Evolutionary conservation across 306 rosid genomes (phyloP).

Genomic region (Glycine latifolia): DNA sequence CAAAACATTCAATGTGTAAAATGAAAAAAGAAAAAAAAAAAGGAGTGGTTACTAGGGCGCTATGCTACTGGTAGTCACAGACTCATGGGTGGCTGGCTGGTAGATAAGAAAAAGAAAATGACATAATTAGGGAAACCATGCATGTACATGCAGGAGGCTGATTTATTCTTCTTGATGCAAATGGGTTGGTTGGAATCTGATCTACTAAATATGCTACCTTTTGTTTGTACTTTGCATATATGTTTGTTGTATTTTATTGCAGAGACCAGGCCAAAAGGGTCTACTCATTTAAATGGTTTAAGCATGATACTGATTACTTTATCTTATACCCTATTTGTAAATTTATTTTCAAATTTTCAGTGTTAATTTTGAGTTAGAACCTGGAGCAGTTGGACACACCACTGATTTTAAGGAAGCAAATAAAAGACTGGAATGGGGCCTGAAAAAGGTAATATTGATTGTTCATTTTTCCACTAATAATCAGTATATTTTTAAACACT

Average conservation of each 20-base stretch:
- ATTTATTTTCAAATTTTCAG: conserved; percentile 60
- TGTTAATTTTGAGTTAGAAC: conserved; percentile 86
- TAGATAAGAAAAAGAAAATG: background rate
- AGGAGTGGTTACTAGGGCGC: background rate
- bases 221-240: background rate
- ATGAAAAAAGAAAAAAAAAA: background rate
- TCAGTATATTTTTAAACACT: conserved; percentile 20
- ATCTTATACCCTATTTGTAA: conserved; percentile 20
- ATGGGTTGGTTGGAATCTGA: conserved; percentile 2
- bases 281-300: background rate
- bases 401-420: conserved; percentile 87
- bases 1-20: background rate
- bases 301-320: conserved; percentile 21
- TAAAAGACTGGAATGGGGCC: conserved; percentile 88
- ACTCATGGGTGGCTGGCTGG: background rate
- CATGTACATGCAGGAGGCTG: background rate
- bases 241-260: background rate
- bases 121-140: conserved; percentile 21
- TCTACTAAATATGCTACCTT: conserved; percentile 25
- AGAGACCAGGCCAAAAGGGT: background rate
- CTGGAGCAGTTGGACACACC: conserved; percentile 86
- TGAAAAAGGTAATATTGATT: conserved; percentile 69
- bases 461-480: background rate
- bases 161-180: conserved; percentile 29
- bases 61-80: background rate